These are phyloP conservation scores for Beauveria medogensis DNA, from an alignment of 2,329 filamentous ascomycete genomes.

Conservation along the genomic window DNA sequence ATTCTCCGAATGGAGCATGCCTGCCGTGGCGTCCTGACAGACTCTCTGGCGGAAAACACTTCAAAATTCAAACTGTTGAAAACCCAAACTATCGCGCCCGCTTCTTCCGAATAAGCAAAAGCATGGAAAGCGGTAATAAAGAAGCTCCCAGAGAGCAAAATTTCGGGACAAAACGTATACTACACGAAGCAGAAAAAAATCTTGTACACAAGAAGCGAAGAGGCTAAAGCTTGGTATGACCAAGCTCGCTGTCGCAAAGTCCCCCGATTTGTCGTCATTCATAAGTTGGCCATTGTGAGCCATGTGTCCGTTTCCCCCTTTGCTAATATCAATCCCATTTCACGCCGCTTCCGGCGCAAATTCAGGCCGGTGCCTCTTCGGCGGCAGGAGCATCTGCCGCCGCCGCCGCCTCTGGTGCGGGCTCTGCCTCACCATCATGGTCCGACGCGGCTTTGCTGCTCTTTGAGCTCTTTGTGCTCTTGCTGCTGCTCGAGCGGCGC, in stretches of 20 bases:
- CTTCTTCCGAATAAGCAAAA: neutral
- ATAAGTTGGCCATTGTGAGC: neutral
- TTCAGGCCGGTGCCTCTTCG: neutral
- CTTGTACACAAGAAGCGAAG: conserved; percentile 1
- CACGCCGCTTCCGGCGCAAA: neutral
- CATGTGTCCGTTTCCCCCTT: neutral
- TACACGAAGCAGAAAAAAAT: neutral
- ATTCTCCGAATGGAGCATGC: neutral
- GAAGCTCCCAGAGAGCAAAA: neutral
- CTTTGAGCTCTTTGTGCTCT: conserved; percentile 28
- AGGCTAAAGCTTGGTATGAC: neutral
- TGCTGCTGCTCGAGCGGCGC: conserved; percentile 20
- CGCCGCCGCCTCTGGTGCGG: neutral
- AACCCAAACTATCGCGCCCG: neutral
- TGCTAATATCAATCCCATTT: neutral
- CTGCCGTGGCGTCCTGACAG: neutral
- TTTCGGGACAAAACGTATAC: neutral
- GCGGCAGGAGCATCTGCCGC: neutral
- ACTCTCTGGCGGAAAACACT: neutral
- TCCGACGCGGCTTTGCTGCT: conserved; percentile 20
- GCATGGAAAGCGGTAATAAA: neutral
- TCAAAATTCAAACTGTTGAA: neutral
- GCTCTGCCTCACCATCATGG: neutral
- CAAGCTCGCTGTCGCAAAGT: neutral
- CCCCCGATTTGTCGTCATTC: neutral